These are phyloP conservation scores for Plectranthus barbatus DNA, from an alignment of 257 asterid species.

Conservation along the genomic window DNA sequence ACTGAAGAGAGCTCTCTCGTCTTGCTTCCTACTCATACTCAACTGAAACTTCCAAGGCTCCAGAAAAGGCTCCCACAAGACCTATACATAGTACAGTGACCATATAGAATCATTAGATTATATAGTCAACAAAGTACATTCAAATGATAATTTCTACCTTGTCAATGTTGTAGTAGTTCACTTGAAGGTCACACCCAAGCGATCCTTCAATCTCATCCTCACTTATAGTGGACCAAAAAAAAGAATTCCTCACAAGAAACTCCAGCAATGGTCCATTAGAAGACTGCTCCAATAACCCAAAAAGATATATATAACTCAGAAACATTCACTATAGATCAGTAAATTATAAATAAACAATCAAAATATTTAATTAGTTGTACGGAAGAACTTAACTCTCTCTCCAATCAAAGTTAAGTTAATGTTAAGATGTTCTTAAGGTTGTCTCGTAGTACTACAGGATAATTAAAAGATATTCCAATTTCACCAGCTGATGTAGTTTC, in stretches of 20 bases:
- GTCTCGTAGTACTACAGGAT: too few relatives aligned
- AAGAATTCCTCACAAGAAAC: constrained; percentile 44
- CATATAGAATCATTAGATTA: constrained; percentile 4
- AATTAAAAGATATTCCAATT: too few relatives aligned
- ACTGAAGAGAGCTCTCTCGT: constrained; percentile 53
- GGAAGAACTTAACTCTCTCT: background rate
- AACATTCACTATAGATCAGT: constrained; percentile 2
- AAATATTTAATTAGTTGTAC: background rate
- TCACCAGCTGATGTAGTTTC: too few relatives aligned
- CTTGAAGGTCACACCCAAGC: constrained; percentile 65
- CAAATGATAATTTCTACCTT: constrained; percentile 40
- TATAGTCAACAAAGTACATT: constrained; percentile 9
- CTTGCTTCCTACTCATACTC: constrained; percentile 48
- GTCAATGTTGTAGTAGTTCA: constrained; percentile 81
- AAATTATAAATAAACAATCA: background rate
- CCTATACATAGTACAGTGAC: constrained; percentile 36
- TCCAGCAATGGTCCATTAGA: constrained; percentile 84
- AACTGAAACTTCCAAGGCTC: constrained; percentile 83
- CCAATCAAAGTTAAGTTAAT: too few relatives aligned
- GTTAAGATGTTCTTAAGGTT: too few relatives aligned
- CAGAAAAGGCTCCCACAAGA: constrained; percentile 86
- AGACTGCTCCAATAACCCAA: constrained; percentile 42
- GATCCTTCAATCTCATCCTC: constrained; percentile 52
- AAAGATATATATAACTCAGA: background rate
- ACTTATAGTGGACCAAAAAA: constrained; percentile 28